Evolutionary conservation across 2,329 filamentous ascomycete species (phyloP).

Genomic region (Dothideomycetes sp.): DNA sequence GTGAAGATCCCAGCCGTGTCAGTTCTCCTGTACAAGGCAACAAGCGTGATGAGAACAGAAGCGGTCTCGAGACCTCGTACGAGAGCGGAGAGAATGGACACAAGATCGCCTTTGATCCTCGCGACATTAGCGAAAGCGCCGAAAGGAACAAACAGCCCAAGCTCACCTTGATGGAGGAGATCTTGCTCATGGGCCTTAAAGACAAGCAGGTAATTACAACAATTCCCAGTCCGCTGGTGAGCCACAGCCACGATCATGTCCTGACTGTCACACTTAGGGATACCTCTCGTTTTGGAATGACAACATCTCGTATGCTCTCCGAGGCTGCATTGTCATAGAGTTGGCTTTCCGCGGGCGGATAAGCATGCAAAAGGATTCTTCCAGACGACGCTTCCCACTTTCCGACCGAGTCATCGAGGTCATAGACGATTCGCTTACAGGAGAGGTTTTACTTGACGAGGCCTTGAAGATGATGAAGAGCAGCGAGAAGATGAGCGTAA

Average conservation of each 20-base stretch:
- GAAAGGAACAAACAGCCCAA: constrained; percentile 97
- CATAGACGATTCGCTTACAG: constrained; percentile 89
- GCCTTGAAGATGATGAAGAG: constrained; percentile 99
- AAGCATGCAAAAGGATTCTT: constrained; percentile 96
- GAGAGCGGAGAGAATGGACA: constrained; percentile 88
- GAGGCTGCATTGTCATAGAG: constrained; percentile 97
- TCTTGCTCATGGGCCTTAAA: constrained; percentile 88
- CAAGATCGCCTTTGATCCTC: constrained; percentile 95
- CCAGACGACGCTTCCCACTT: constrained; percentile 81
- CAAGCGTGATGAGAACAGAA: constrained; percentile 30
- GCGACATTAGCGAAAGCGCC: constrained; percentile 93
- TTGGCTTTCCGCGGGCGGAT: constrained; percentile 91
- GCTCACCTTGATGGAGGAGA: constrained; percentile 97
- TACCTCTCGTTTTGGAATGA: constrained; percentile 99
- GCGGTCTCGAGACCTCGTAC: constrained; percentile 69
- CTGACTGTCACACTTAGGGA: constrained; percentile 47
- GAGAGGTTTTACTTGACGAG: constrained; percentile 94
- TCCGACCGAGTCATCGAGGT: constrained; percentile 94
- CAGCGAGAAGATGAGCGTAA: constrained; percentile 99
- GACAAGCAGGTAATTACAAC: constrained; percentile 77
- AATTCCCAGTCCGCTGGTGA: background rate
- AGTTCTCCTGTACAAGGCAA: constrained; percentile 55
- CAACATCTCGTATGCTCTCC: constrained; percentile 96
- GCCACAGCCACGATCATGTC: background rate
- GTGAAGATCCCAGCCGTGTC: constrained; percentile 56